A percentile compares a stretch with the other conserved stretches of the same genome.
Conservation (phyloP, 1,284 basidiomycete species). For the Boletus semigastroideus region DNA sequence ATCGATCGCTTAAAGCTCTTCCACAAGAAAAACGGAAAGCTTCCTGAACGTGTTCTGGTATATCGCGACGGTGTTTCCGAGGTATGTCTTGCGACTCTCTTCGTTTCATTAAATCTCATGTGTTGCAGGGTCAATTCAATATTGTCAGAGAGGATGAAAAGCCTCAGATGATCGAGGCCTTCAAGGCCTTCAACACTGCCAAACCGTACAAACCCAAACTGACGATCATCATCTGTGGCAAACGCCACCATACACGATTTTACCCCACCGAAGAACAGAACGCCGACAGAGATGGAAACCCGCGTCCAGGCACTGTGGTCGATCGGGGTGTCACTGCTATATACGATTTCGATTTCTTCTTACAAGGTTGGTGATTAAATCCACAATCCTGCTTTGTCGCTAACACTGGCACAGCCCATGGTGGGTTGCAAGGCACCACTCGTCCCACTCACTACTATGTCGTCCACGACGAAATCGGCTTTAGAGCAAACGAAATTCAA, state of each 20-base stretch:
- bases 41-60: slow-evolving; percentile 67
- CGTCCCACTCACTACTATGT: slow-evolving; percentile 78
- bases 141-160: slow-evolving; percentile 66
- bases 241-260: slow-evolving; percentile 83
- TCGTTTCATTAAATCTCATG: slow-evolving; percentile 5
- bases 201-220: slow-evolving; percentile 63
- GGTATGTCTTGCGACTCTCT: slow-evolving; percentile 34
- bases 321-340: slow-evolving; percentile 70
- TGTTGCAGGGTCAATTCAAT: slow-evolving; percentile 64
- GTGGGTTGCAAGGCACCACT: slow-evolving; percentile 65
- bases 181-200: slow-evolving; percentile 48
- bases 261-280: slow-evolving; percentile 62
- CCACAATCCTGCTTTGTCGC: background rate
- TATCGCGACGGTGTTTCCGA: slow-evolving; percentile 81
- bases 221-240: slow-evolving; percentile 77
- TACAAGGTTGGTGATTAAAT: slow-evolving; percentile 47
- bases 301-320: slow-evolving; percentile 73
- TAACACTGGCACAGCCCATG: slow-evolving; percentile 47
- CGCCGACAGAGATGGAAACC: slow-evolving; percentile 68
- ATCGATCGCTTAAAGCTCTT: slow-evolving; percentile 58
- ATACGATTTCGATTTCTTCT: slow-evolving; percentile 80
- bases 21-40: slow-evolving; percentile 40
- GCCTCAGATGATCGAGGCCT: slow-evolving; percentile 62
- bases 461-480: slow-evolving; percentile 70
- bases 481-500: slow-evolving; percentile 69